A percentile compares a stretch with the other conserved stretches of the same genome.
Evolutionary conservation across 306 rosid species (phyloP).

Genomic region (Vicia sativa): DNA sequence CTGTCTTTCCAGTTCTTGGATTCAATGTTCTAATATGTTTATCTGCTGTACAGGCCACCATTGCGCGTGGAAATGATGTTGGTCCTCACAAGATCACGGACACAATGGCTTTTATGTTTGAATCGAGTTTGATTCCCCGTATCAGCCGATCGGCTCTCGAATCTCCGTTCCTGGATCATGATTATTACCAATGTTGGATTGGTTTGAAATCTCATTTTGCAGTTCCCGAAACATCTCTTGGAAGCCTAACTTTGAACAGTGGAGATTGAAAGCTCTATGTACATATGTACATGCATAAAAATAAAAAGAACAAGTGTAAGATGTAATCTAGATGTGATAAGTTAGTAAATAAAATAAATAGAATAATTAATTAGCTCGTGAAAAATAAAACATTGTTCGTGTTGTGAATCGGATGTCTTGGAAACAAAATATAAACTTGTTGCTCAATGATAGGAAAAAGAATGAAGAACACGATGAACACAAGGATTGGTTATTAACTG

Average conservation of each 20-base stretch:
- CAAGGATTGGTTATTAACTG: too few relatives aligned
- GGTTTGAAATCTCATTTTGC: conserved; percentile 81
- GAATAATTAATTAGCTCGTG: neutral
- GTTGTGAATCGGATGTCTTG: too few relatives aligned
- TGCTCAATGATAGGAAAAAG: too few relatives aligned
- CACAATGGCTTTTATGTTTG: conserved; percentile 96
- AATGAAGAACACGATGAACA: too few relatives aligned
- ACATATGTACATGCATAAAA: conserved; percentile 18
- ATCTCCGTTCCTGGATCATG: conserved; percentile 77
- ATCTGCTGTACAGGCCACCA: conserved; percentile 59
- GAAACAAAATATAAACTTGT: too few relatives aligned
- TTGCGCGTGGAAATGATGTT: conserved; percentile 63
- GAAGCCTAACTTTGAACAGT: conserved; percentile 26
- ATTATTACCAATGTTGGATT: conserved; percentile 93
- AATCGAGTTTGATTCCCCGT: conserved; percentile 82
- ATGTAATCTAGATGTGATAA: neutral
- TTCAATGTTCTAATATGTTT: conserved; percentile 14
- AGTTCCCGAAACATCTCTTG: neutral
- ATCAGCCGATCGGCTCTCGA: conserved; percentile 72
- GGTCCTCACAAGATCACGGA: conserved; percentile 67
- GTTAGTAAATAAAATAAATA: neutral
- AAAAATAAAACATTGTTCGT: neutral
- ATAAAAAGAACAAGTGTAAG: neutral
- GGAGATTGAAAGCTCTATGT: conserved; percentile 20
- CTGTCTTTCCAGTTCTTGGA: neutral